phyloP scores from a whole-genome alignment of 148 eudicot genomes.

The Rhododendron williamsianum region DNA sequence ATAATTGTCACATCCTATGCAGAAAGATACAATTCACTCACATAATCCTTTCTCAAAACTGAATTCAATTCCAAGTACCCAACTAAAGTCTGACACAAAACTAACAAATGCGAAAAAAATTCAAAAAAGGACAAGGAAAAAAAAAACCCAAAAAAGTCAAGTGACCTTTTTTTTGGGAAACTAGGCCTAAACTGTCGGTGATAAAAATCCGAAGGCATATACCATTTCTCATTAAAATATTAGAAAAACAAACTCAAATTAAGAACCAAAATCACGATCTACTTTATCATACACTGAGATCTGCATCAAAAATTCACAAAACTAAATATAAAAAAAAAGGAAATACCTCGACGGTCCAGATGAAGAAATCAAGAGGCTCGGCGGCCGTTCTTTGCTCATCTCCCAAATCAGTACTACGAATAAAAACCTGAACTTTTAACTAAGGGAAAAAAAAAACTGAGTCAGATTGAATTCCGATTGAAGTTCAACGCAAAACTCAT shows the following conservation, averaged over 20 bases:
- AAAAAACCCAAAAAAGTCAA: background rate
- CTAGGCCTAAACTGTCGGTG: background rate
- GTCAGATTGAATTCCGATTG: conserved; percentile 4
- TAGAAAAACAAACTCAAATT: background rate
- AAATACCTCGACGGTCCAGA: conserved; percentile 81
- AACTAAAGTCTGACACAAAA: background rate
- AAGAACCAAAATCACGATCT: conserved; percentile 6
- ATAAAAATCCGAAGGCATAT: background rate
- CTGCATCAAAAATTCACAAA: background rate
- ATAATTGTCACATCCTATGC: background rate
- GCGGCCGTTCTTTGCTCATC: conserved; percentile 65
- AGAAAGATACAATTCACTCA: background rate
- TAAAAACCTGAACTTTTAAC: background rate
- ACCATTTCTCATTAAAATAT: background rate
- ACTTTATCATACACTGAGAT: background rate
- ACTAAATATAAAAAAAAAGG: background rate
- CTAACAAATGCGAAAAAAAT: background rate
- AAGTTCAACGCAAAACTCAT: background rate
- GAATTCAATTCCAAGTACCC: background rate
- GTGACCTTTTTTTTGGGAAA: too few relatives aligned
- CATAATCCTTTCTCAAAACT: background rate
- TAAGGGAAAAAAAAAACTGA: background rate
- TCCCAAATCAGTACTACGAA: conserved; percentile 14
- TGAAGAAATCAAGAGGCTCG: conserved; percentile 92
- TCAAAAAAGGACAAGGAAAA: background rate